Conservation (phyloP, 768 basidiomycete genomes). For the Serendipita sp. region DNA sequence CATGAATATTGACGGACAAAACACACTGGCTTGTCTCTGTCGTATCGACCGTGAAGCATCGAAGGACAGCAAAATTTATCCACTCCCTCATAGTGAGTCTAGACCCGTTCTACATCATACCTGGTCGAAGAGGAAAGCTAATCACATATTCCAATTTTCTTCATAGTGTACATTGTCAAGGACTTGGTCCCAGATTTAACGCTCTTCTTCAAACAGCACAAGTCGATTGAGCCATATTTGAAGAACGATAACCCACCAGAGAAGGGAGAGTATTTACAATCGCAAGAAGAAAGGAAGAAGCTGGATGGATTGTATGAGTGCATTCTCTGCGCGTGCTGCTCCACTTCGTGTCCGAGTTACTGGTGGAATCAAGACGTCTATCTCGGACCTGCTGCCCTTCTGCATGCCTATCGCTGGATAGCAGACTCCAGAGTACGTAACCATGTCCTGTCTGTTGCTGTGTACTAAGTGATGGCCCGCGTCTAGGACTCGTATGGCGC, state of each 20-base stretch:
- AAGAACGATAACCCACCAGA: conserved; percentile 86
- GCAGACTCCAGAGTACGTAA: conserved; percentile 75
- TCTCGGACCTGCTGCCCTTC: conserved; percentile 88
- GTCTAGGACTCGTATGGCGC: conserved; percentile 56
- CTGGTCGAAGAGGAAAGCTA: neutral
- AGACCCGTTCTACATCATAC: conserved; percentile 3
- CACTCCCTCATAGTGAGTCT: conserved; percentile 83
- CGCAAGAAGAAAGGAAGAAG: conserved; percentile 81
- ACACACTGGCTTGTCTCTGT: conserved; percentile 95
- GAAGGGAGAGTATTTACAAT: conserved; percentile 71
- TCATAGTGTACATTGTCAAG: conserved; percentile 91
- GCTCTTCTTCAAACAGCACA: conserved; percentile 98
- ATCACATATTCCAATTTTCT: neutral
- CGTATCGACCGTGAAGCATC: conserved; percentile 63
- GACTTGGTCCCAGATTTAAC: conserved; percentile 90
- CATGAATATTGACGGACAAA: conserved; percentile 98
- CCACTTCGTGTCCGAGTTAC: conserved; percentile 92
- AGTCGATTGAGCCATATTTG: conserved; percentile 93
- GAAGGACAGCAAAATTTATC: conserved; percentile 85
- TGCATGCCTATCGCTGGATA: conserved; percentile 98
- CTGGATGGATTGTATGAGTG: conserved; percentile 97
- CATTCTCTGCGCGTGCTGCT: conserved; percentile 94
- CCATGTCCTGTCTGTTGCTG: neutral
- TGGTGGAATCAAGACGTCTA: conserved; percentile 99
- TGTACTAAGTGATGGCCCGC: neutral